Conservation (phyloP, 2,329 filamentous ascomycete species). For the Alternaria ethzedia region DNA sequence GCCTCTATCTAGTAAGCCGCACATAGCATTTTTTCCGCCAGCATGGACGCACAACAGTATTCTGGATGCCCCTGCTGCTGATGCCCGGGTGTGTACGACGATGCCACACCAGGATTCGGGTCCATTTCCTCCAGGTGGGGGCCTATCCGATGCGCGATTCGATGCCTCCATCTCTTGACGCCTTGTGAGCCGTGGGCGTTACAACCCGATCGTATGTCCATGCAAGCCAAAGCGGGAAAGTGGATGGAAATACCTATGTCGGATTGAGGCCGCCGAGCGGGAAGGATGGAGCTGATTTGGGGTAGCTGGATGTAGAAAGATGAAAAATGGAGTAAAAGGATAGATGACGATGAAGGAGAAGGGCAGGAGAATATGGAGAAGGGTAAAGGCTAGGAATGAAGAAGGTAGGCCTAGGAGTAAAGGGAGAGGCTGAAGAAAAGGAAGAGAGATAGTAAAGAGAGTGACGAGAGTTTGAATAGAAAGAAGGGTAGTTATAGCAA, state of each 20-base stretch:
- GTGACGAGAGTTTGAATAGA: too few species aligned
- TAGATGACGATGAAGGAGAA: neutral
- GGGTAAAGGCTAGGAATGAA: fast-evolving
- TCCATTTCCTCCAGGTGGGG: neutral
- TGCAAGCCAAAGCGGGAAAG: neutral
- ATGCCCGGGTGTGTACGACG: neutral
- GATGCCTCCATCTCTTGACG: neutral
- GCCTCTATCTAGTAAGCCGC: neutral
- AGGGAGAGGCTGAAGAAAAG: neutral
- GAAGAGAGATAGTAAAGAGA: neutral
- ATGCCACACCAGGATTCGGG: neutral
- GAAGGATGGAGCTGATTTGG: neutral
- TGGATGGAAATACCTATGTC: neutral
- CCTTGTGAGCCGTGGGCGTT: neutral
- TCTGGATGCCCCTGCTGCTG: constrained; percentile 2
- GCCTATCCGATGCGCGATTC: neutral
- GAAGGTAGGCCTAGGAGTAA: neutral
- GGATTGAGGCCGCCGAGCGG: neutral
- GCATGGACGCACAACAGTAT: constrained; percentile 42
- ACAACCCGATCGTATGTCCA: neutral
- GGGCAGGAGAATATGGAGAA: fast-evolving
- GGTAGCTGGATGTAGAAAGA: neutral
- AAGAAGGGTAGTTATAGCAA: neutral
- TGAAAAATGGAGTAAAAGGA: fast-evolving
- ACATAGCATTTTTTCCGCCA: constrained; percentile 15